phyloP scores from a whole-genome alignment of 352 stramenopile species.

The Pythium pyrilobum region DNA sequence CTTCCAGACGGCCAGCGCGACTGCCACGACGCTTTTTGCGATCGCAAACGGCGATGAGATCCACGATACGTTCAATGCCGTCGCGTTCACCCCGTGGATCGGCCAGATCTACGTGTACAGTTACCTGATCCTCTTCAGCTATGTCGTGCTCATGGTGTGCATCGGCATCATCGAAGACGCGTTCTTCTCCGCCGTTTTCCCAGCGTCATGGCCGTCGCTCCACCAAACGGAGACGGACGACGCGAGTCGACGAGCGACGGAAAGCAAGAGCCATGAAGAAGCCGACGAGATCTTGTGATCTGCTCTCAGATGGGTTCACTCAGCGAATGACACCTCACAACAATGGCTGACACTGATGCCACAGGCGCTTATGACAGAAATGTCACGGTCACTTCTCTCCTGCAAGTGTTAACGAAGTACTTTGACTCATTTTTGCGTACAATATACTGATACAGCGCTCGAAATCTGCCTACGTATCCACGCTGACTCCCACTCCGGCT shows the following conservation, averaged over 20 bases:
- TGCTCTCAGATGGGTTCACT: too few relatives aligned
- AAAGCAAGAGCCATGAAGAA: background rate
- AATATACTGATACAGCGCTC: too few relatives aligned
- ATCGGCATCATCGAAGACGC: conserved; percentile 88
- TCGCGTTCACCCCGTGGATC: conserved; percentile 64
- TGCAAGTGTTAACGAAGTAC: too few relatives aligned
- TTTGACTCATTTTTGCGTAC: too few relatives aligned
- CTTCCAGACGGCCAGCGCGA: conserved; percentile 61
- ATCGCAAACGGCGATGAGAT: conserved; percentile 87
- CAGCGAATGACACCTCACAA: too few relatives aligned
- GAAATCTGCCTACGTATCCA: background rate
- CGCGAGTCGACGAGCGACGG: background rate
- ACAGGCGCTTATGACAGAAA: too few relatives aligned
- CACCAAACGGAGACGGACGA: conserved; percentile 20
- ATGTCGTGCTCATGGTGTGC: conserved; percentile 87
- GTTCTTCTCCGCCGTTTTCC: conserved; percentile 82
- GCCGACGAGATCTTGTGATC: too few relatives aligned
- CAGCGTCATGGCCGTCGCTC: conserved; percentile 51
- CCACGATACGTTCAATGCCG: conserved; percentile 76
- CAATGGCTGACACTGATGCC: too few relatives aligned
- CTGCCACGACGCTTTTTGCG: conserved; percentile 78
- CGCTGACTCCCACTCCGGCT: conserved; percentile 2
- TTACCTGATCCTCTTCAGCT: conserved; percentile 88
- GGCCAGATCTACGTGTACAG: conserved; percentile 83
- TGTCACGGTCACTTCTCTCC: too few relatives aligned